Base-by-base conservation (phyloP, 257 asterid species). In the Gentiana straminea region DNA sequence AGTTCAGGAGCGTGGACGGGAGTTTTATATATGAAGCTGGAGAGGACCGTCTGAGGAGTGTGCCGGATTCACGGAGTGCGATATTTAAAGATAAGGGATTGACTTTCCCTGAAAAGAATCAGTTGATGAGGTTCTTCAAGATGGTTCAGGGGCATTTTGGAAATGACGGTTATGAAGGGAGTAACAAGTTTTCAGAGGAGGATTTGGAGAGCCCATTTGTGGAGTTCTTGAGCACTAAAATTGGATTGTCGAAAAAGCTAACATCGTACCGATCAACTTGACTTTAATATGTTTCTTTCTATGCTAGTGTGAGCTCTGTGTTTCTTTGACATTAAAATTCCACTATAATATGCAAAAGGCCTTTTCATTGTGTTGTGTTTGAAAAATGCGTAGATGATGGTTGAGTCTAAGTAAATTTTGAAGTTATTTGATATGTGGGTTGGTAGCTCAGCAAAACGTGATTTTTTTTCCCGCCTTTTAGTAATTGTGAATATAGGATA, bases 71-170 rank as follows among this genome's bases (percentile, higher is more conserved):
- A 5, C 65, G 94, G 68, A 80, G 81, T 41, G 97, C 99, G 7
- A 92, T 92, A 51, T 88, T 83, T 54, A 92, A 77, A 70, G 84
- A 71, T 49, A 75, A 79, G 51, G 68, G 58, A 34, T 66, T 92
- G 79, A 70, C 79, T 13, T 64, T 83, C 24, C 37, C 74, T 2
- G 97, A 92, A 84, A 92, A 88, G 77, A 81, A 80, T 70, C 86
- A 78, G 87, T 60, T 92, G 75, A 85, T 79, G 99, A 79, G 78
- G 70, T 81, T 92, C 74, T 88, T 83, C 73, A 87, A 86, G 86
- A 64, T 76, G 64, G 96, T 90, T 33, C 91, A 82, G 75, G 84
- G 77, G 52, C 91, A 86, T 66, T 51, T 77, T 13, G 80, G 65
- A 50, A 72, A 66, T 35, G 84, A 51, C n/a, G 70, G 65, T 48